Evolutionary conservation across 176 grass and related monocot genomes (phyloP), one percentile per base, ranked within the genome.

Genomic region (Aechmea fasciata): DNA sequence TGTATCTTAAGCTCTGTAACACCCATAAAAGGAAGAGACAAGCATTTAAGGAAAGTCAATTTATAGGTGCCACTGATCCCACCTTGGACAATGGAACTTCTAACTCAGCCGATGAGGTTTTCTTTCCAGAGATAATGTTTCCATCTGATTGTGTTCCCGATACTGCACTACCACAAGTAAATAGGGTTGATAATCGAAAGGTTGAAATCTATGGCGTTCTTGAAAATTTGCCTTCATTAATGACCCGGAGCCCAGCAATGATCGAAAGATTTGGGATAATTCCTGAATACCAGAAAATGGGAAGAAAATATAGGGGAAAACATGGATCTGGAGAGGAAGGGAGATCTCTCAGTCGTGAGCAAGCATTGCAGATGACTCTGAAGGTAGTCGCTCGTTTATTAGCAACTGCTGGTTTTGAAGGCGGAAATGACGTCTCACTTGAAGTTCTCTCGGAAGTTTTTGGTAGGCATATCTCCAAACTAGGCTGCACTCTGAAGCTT

Each of bases 251-350:
- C 63, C 85, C 89, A 71, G 89, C 87, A 77, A 93, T 99, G 89
- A 88, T 99, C 18, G 94, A 99, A 89, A 90, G 94, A 53, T 99
- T 99, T 81, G 94, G 94, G 47, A 90, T 99, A 71, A 69, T 99
- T 71, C 89, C 94, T 67, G 93, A 96, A 62, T 99, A 99, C 49
- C 82, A 90, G 75, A 99, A 99, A 70, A 84, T 82, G 63, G 94
- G 94, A 57, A 89, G 80, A 79, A 99, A 99, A 83, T 99, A 90
- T 83, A 87, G 89, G 85, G 84, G 93, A 59, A 92, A 87, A 84
- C 79, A 85, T 80, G 70, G 76, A 78, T 85, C 85, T 14, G 87
- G 66, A 87, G 65, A 70, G 79, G 82, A 81, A 78, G 87, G 87
- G 61, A 93, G 83, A 74, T 71, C 75, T 70, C 71, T 99, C 57